Percentiles rank a stretch among this genome's conserved stretches.
These are phyloP conservation scores for Curvularia eragrostidis DNA, from an alignment of 2,329 filamentous ascomycete species.

Conservation along the genomic window DNA sequence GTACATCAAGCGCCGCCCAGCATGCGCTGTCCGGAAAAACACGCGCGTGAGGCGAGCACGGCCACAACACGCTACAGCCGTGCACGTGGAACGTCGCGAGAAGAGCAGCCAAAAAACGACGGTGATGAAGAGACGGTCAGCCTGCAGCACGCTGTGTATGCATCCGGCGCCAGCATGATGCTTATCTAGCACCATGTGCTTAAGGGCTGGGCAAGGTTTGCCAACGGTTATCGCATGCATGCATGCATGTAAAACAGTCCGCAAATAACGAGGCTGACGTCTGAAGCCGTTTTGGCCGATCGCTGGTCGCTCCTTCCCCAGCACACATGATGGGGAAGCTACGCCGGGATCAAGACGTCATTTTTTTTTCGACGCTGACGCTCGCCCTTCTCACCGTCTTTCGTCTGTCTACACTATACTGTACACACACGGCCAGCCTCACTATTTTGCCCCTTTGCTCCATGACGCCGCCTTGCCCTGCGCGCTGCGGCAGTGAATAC, in stretches of 20 bases:
- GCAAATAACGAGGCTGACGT: background rate
- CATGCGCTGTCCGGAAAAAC: background rate
- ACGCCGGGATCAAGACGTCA: constrained; percentile 1
- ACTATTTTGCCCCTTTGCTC: background rate
- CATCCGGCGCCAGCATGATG: background rate
- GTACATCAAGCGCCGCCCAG: constrained; percentile 11
- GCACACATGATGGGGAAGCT: background rate
- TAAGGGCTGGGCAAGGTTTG: background rate
- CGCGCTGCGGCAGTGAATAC: background rate
- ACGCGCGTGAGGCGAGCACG: background rate
- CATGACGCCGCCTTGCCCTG: background rate
- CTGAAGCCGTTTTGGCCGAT: background rate
- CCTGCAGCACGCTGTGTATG: background rate
- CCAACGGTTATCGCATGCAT: background rate
- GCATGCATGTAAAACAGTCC: too few species aligned
- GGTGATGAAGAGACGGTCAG: background rate
- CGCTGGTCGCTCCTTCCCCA: background rate
- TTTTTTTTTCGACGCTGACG: too few species aligned
- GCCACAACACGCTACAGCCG: background rate
- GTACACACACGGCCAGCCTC: background rate
- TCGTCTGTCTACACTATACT: background rate
- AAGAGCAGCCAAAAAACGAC: background rate
- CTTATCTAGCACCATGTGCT: background rate
- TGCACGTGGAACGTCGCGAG: background rate
- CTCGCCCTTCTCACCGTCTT: background rate